phyloP scores from a whole-genome alignment of 2,329 filamentous ascomycete species.

The Colletotrichum liaoningense region DNA sequence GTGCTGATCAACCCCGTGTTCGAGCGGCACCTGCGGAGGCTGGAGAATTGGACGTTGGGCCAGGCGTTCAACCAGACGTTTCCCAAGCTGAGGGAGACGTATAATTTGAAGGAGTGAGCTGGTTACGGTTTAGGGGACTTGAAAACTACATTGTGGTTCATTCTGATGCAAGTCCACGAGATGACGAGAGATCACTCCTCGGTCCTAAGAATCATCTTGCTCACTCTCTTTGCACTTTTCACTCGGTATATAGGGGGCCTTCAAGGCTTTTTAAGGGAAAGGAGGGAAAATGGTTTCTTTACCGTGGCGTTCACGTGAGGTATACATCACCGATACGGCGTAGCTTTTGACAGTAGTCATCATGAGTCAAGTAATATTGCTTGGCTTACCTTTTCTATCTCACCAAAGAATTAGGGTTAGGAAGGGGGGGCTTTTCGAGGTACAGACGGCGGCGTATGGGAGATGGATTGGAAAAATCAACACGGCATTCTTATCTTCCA shows the following conservation, averaged over 20 bases:
- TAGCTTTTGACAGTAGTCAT: neutral
- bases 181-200: neutral
- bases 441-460: neutral
- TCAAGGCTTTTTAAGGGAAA: neutral
- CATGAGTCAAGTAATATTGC: neutral
- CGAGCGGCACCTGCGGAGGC: conserved; percentile 78
- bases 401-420: neutral
- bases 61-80: conserved; percentile 74
- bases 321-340: neutral
- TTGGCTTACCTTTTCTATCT: neutral
- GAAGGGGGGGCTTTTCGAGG: neutral
- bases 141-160: no score
- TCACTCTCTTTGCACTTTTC: neutral
- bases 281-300: neutral
- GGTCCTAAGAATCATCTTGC: neutral
- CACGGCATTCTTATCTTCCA: neutral
- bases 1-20: conserved; percentile 88
- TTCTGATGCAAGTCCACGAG: neutral
- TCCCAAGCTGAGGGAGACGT: conserved; percentile 64
- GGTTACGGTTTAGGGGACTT: neutral
- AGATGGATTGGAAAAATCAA: neutral
- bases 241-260: neutral
- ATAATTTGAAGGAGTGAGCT: conserved; percentile 46
- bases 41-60: conserved; percentile 87
- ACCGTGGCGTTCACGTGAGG: neutral